Evolutionary conservation across 257 asterid species (phyloP), one percentile per base, ranked within the genome.

Genomic region (Solanum etuberosum): DNA sequence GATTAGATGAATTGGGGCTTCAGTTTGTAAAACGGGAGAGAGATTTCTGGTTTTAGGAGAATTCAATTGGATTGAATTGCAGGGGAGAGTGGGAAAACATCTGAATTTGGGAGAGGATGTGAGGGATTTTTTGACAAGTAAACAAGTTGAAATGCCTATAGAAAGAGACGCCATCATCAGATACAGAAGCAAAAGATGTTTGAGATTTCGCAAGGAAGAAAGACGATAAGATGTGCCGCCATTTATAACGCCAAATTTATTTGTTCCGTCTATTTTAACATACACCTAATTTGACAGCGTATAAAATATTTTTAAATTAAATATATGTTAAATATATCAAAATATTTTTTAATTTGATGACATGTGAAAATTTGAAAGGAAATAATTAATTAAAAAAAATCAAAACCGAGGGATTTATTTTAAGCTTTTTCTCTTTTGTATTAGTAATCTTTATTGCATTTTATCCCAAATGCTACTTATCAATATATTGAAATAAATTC

Each of bases 91-190:
- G 63, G 27, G 85, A 87, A 88, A 43, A 63, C 78, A 85, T 87
- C 51, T 92, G 78, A 93, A 86, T 88, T 88, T 93, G 32, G 92
- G 42, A 51, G 87, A 31, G 31, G 88, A 81, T 86, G 65, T 71
- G 68, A 65, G 94, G 92, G 92, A 38, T 90, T 89, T 90, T 77
- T 86, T 74, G 16, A 85, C 89, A 87, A 91, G 93, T 72, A 93
- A 91, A 73, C 92, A 89, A 89, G 92, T 85, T 21, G 97, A 91
- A 91, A 92, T 90, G 92, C 89, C 91, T 89, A 85, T 59, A 89
- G 94, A 94, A 27, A 94, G 90, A 88, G 97, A 91, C 95, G 93
- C 98, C 99, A 96, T 95, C 31, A 43, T 95, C 31, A 43, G 82
- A 35, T 32, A 63, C 70, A 76, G 81, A 70, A 77, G 61, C 23